Base-by-base conservation (phyloP, 2,329 filamentous ascomycete genomes). In the Diaporthe sp. region DNA sequence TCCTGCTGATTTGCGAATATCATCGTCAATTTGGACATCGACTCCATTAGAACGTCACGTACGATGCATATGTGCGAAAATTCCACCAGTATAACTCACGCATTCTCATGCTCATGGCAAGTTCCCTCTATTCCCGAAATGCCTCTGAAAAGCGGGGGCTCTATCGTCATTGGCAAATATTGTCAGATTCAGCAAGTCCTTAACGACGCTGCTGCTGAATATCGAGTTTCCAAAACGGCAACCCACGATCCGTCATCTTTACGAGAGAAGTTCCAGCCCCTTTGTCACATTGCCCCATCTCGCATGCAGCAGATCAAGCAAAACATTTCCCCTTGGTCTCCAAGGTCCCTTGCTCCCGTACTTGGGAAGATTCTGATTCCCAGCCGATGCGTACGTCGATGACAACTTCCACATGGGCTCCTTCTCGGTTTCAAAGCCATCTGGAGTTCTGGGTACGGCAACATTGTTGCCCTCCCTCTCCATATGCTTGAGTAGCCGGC, bases 401-500 rank as follows among this genome's bases (percentile, higher is more conserved):
- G 57, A 62, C 10, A 75, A 6, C 10, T 60, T 61, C 74, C 58
- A 68, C 22, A 75, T 42, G 4, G 31, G 3, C 28, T 75, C 53
- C 6, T 19, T 51, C 42, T 75, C 28, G 8, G 51, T 60, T 4
- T 44, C 4, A 1, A 60, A 75, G 8, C 31, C 74, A 13, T 12
- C 2, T 19, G 70, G 60, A 10, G 42, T 44, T n/a, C 19, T 60
- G 4, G 74, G 74, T n/a, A 73, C 46, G 7, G 60, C 70, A 70
- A 65, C 31, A 44, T n/a, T 22, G 0, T 10, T 7, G 0, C 84
- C 84, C 13, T 87, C 83, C 8, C 84, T 81, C 17, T 83, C 78
- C 87, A 92, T 90, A 71, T 85, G 79, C 7, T 87, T 87, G 72
- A 91, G 78, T 6, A 93, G 80, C 0, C 90, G 85, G 0, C 86